Base-by-base conservation (phyloP, 2,329 filamentous ascomycete species). In the Penicillium expansum region DNA sequence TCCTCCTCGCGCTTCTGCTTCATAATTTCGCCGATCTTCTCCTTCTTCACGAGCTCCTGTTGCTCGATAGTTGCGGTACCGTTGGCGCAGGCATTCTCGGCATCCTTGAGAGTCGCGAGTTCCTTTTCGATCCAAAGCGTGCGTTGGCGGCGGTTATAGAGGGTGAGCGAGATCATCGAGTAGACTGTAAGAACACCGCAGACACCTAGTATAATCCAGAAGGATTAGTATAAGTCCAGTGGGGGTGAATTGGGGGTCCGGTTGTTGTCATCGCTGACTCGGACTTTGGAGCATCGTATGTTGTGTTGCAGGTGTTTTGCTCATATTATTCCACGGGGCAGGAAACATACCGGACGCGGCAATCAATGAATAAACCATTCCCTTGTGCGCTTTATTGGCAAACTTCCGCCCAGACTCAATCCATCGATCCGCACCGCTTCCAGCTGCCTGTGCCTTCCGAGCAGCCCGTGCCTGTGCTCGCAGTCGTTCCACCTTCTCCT, bases 401-500 rank as follows among this genome's bases (percentile, higher is more conserved):
- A 80, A 81, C 61, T 75, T 70, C 56, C 84, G 76, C 18, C 83
- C 84, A 47, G 77, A 69, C 49, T 80, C 75, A 55, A 86, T 78
- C 44, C 80, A 65, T 42, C 76, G 74, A 73, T 88, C 86, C 67
- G 83, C 79, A 39, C 74, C 74, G 22, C 79, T 82, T 49, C 54
- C 54, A 29, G 83, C 85, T 45, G 81, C 78, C 67, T 83, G 79
- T 43, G 85, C 83, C 64, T 82, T 79, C 73, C 84, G 83, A 44
- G 86, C 85, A n/a, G 85, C 85, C 57, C 85, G 79, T 70, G 88
- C 86, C 59, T 87, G 86, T 44, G 86, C 85, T 52, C 88, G 81
- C 67, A 91, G 76, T 58, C 88, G 81, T 62, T 84, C 82, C 35
- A 91, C 87, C 66, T 86, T 85, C 76, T 90, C 83, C 71, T 86